These are phyloP conservation scores for Juglanconis sp. DNA, from an alignment of 2,329 filamentous ascomycete genomes.

Conservation along the genomic window DNA sequence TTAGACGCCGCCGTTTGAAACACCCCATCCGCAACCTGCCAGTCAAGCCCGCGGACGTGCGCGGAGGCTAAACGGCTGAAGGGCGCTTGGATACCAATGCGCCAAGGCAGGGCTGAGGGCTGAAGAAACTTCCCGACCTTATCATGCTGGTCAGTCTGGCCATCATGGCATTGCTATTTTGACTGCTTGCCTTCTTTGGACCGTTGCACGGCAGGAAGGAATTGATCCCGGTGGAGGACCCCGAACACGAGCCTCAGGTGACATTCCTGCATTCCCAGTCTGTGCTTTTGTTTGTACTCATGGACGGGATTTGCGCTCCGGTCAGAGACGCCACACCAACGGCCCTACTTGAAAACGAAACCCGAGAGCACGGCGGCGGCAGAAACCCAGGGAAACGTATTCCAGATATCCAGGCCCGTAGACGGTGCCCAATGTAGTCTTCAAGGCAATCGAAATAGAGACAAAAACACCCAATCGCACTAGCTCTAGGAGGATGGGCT, in stretches of 20 bases:
- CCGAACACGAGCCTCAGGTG: constrained; percentile 6
- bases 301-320: background rate
- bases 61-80: constrained; percentile 7
- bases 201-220: constrained; percentile 13
- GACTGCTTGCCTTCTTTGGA: background rate
- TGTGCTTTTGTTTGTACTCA: background rate
- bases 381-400: background rate
- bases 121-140: background rate
- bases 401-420: background rate
- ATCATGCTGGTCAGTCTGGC: constrained; percentile 1
- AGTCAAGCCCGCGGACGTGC: background rate
- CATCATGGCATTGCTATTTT: background rate
- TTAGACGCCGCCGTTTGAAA: constrained; percentile 5
- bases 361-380: background rate
- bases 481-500: background rate
- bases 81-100: constrained; percentile 11
- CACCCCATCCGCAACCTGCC: constrained; percentile 6
- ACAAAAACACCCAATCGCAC: background rate
- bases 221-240: constrained; percentile 6
- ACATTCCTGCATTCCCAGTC: background rate
- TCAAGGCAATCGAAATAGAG: no score
- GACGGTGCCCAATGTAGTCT: background rate
- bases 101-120: constrained; percentile 10
- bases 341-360: background rate
- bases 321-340: background rate